Base-by-base conservation (phyloP, 2,329 filamentous ascomycete genomes). In the Calonectria crousiana region DNA sequence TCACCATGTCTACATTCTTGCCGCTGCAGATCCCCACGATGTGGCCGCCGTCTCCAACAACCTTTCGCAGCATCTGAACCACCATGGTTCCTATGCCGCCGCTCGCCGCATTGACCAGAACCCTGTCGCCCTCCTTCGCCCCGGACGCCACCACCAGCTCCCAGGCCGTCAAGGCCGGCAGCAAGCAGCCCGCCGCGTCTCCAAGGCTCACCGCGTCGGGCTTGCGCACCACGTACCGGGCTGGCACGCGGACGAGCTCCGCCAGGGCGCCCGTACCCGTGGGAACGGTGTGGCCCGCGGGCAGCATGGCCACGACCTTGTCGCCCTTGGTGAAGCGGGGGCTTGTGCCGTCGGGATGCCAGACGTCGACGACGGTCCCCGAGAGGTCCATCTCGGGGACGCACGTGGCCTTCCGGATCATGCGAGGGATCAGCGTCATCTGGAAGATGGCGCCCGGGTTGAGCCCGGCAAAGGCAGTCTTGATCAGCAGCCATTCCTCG, bases 81-180 rank as follows among this genome's bases (percentile, higher is more conserved):
- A 85, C 82, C 65, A 89, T 77, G 26, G 84, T 84, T 16, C 89
- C 89, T 8, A 90, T 86, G 16, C 88, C 88, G 0, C 89, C 88
- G 76, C 88, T 89, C 26, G 87, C 89, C 4, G 87, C 89, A 75
- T 89, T 88, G 5, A 90, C 82, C 60, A 90, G 76, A 44, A 89
- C 86, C 3, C 84, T 80, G 47, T 85, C 81, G 0, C 87, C 85
- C 32, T 76, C 76, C 76, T 84, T 81, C 73, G 84, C 81, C 2
- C 81, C 84, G 3, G 87, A 86, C 26, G 85, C 81, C 13, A 80
- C 79, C 0, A 88, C 78, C 30, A 87, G 78, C 51, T 85, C 82
- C 67, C 85, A 74, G 23, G 86, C 86, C 11, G 86, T 86, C 69
- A 84, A 80, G 8, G 83, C 86, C 6, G 85, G 82, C 36, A 86